Base-by-base conservation (phyloP, 2,329 filamentous ascomycete species). In the Talaromyces sp. region DNA sequence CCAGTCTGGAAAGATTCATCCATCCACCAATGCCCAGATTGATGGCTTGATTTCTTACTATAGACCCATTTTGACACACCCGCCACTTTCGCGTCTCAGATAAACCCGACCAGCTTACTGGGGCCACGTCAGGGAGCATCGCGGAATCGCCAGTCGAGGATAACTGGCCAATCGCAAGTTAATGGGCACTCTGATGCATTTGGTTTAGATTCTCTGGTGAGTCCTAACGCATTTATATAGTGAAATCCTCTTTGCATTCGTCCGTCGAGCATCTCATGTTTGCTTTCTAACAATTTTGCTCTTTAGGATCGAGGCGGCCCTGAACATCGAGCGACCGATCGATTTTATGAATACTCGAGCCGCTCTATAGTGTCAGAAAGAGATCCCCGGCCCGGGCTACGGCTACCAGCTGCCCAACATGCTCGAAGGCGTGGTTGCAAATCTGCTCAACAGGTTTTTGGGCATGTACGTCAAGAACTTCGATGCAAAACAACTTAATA, bases 391-490 rank as follows among this genome's bases (percentile, higher is more conserved):
- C 88, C 90, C 73, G 89, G 89, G 87, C 89, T 72, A 92, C 86
- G 89, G 84, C 87, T 82, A 74, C 74, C 76, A 69, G 70, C n/a
- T 76, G 76, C 76, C 80, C 83, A 83, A 76, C 72, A 99, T 99
- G 95, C 87, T 99, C 81, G 95, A 99, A 85, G 91, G 93, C 69
- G 85, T 99, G 69, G 95, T 98, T 66, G 92, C 95, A 70, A 96
- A 94, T 79, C 84, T 99, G 82, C 89, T 99, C 70, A 99, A 99
- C 82, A 90, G 96, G 82, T 98, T 99, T 80, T 81, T 99, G 86
- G 96, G 95, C 84, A 96, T 98, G 90, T 99, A 99, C 78, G 94
- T 99, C 78, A 93, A 96, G 85, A 98, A 99, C 79, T 99, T 99
- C 76, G 95, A 99, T 78, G 92, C 95, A 60, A 90, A 92, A 72